Base-by-base conservation (phyloP, 352 stramenopile genomes). In the Globisporangium polare region DNA sequence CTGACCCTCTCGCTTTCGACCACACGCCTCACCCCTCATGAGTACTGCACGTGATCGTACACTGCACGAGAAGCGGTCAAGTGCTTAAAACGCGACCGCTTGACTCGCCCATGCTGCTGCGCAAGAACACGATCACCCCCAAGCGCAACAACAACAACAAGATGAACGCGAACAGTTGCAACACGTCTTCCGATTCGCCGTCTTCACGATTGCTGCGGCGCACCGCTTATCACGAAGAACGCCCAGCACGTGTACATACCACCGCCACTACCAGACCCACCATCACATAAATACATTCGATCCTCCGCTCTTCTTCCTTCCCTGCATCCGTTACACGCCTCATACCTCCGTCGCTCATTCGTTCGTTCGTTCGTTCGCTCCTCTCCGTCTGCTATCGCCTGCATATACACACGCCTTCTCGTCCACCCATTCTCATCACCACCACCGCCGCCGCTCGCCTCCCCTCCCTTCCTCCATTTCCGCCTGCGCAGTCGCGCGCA, bases 401-500 rank as follows among this genome's bases (percentile, higher is more conserved):
- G 1, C 18, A 35, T 18, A 41, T 20, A 8, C 20, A 41, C 33
- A 29, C 26, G n/a, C 29, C 7, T n/a, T 41, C 33, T 18, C 39
- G 12, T 60, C 31, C 54, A 50, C 20, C 39, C 54, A 26, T 60
- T 46, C 27, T n/a, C 20, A 22, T 20, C 47, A 42, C 15, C n/a
- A n/a, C n/a, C n/a, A n/a, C n/a, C n/a, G n/a, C n/a, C n/a, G n/a
- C 45, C 3, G 12, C n/a, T 9, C 45, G 26, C 51, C 59, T 27
- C 27, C 27, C 15, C 35, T 42, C 43, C 24, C 33, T 15, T 15
- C 43, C 55, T 54, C 50, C 22, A 56, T 26, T 53, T 39, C n/a
- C 58, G 31, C 77, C 43, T 87, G 74, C 68, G 73, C 67, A 33
- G 35, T 82, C 60, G 60, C 46, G 65, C 65, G 75, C 77, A 87